Conservation (phyloP, 2,329 filamentous ascomycete species). For the Tolypocladium sp. region DNA sequence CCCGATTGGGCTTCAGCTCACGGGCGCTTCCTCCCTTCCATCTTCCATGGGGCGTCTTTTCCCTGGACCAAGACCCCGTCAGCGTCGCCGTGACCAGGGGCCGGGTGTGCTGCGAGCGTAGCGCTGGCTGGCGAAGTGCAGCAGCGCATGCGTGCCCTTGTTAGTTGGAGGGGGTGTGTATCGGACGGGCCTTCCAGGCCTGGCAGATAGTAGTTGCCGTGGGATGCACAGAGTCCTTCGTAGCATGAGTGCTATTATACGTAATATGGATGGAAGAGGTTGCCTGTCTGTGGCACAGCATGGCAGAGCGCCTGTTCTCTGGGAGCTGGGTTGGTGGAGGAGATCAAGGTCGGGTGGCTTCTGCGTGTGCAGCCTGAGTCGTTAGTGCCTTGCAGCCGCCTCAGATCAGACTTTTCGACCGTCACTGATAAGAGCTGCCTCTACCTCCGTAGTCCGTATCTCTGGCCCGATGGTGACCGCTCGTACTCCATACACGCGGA, state of each 20-base stretch:
- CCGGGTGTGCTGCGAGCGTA: neutral
- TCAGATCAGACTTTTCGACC: neutral
- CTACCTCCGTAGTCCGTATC: neutral
- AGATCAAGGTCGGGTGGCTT: neutral
- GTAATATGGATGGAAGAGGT: neutral
- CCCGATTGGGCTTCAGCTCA: neutral
- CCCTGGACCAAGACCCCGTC: neutral
- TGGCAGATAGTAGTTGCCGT: neutral
- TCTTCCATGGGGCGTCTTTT: neutral
- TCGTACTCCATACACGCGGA: neutral
- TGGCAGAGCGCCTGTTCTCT: neutral
- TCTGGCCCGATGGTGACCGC: neutral
- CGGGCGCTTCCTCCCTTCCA: neutral
- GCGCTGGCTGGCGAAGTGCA: neutral
- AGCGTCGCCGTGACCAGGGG: neutral
- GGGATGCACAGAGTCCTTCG: neutral
- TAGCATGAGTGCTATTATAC: neutral
- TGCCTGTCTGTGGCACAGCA: neutral
- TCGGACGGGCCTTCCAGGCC: neutral
- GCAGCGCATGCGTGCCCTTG: neutral
- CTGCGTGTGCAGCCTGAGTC: neutral
- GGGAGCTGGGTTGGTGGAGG: neutral
- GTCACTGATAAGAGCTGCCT: constrained; percentile 1
- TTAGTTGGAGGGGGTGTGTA: neutral
- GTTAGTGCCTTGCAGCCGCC: neutral